A percentile compares a stretch with the other conserved stretches of the same genome.
phyloP scores from a whole-genome alignment of 768 basidiomycete species.

The Hericium rajendrae region DNA sequence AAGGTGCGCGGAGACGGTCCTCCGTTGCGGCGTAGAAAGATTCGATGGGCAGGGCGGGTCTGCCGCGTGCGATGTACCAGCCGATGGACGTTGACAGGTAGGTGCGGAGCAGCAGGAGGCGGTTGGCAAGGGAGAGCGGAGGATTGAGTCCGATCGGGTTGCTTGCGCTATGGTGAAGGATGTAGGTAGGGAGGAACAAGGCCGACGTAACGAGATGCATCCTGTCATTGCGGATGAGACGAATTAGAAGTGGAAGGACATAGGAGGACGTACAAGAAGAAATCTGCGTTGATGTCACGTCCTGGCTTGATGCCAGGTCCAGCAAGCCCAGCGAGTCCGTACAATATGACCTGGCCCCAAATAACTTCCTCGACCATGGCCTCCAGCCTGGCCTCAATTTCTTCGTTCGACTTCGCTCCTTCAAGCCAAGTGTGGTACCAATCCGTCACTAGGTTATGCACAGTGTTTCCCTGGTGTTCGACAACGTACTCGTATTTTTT shows the following conservation, averaged over 20 bases:
- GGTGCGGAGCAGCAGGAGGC: constrained; percentile 43
- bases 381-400: constrained; percentile 27
- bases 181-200: constrained; percentile 46
- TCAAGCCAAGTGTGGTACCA: constrained; percentile 13
- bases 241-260: neutral
- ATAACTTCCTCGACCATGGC: constrained; percentile 53
- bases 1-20: constrained; percentile 15
- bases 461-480: constrained; percentile 3
- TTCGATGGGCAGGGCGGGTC: constrained; percentile 37
- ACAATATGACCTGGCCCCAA: constrained; percentile 48
- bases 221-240: constrained; percentile 21
- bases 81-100: constrained; percentile 44
- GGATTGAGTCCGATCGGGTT: constrained; percentile 5
- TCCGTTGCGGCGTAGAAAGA: constrained; percentile 32
- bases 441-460: constrained; percentile 13
- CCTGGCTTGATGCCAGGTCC: constrained; percentile 13
- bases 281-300: constrained; percentile 43
- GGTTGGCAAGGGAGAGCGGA: constrained; percentile 28
- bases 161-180: constrained; percentile 23
- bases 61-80: constrained; percentile 50
- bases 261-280: constrained; percentile 41
- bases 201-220: constrained; percentile 61
- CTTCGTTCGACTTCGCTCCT: constrained; percentile 6
- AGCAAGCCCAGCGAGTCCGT: constrained; percentile 46
- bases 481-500: constrained; percentile 9